Percentiles rank a stretch among this genome's conserved stretches.
Conservation (phyloP, 495 filamentous ascomycete genomes). For the Penicillium herquei region DNA sequence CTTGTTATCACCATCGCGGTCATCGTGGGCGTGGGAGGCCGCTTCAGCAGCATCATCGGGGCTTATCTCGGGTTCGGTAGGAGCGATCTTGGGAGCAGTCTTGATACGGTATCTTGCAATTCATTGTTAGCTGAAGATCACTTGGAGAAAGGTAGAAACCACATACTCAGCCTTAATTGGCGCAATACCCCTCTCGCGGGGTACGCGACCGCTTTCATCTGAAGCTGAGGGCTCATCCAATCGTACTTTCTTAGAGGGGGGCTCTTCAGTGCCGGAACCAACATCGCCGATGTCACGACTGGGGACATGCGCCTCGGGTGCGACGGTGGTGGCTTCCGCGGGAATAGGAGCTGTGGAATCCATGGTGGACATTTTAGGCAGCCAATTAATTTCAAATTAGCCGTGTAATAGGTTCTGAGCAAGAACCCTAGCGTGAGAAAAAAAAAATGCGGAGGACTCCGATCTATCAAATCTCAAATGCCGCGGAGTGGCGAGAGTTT, state of each 20-base stretch:
- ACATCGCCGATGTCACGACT: slow-evolving; percentile 13
- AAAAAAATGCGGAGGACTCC: slow-evolving; percentile 1
- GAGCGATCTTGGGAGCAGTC: slow-evolving; percentile 19
- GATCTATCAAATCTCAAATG: slow-evolving; percentile 4
- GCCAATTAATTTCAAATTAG: background rate
- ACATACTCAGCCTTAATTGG: slow-evolving; percentile 82
- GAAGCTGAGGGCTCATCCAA: slow-evolving; percentile 38
- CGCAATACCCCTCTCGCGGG: slow-evolving; percentile 67
- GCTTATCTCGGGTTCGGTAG: slow-evolving; percentile 15
- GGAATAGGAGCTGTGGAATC: slow-evolving; percentile 2
- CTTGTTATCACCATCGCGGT: slow-evolving; percentile 30
- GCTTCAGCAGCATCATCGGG: slow-evolving; percentile 71
- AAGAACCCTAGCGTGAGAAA: background rate
- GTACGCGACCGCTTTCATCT: slow-evolving; percentile 29
- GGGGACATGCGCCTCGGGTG: slow-evolving; percentile 6
- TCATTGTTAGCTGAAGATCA: background rate
- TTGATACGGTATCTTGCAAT: slow-evolving; percentile 57
- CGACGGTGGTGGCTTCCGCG: slow-evolving; percentile 3
- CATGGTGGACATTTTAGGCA: background rate
- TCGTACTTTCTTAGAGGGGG: slow-evolving; percentile 59
- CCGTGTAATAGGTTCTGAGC: background rate
- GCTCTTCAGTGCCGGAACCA: slow-evolving; percentile 33
- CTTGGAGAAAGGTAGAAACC: background rate
- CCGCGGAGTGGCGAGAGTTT: slow-evolving; percentile 3
- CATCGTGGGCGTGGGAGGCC: slow-evolving; percentile 45